Percentiles rank a stretch among this genome's conserved stretches.
Evolutionary conservation across 306 rosid genomes (phyloP).

Genomic region (Neltuma alba): DNA sequence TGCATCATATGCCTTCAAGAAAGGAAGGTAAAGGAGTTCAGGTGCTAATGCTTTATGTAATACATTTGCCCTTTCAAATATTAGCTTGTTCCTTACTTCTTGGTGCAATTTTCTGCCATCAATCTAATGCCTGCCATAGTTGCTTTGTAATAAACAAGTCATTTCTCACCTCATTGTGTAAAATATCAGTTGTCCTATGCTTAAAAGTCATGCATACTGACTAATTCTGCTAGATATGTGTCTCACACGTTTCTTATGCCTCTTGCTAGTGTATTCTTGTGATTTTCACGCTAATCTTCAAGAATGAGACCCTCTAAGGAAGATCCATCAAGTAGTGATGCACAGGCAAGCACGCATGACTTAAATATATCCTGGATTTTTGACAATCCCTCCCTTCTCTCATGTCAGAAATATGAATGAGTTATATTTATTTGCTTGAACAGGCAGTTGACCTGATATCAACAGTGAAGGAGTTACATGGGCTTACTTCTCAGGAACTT

Average conservation of each 20-base stretch:
- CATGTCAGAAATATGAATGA: slow-evolving; percentile 29
- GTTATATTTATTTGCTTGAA: slow-evolving; percentile 40
- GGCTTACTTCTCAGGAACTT: slow-evolving; percentile 66
- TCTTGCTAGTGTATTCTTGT: slow-evolving; percentile 31
- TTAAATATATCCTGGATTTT: slow-evolving; percentile 17
- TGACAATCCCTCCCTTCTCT: slow-evolving; percentile 23
- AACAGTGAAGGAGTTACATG: slow-evolving; percentile 75
- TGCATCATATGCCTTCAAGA: slow-evolving; percentile 16
- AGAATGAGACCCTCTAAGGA: slow-evolving; percentile 70
- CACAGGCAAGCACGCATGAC: slow-evolving; percentile 59
- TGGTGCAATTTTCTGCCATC: slow-evolving; percentile 28
- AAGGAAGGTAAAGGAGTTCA: slow-evolving; percentile 29
- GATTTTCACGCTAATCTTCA: slow-evolving; percentile 36
- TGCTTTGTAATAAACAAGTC: slow-evolving; percentile 19
- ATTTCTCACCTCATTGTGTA: slow-evolving; percentile 19
- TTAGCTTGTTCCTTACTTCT: slow-evolving; percentile 16
- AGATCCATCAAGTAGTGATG: slow-evolving; percentile 54
- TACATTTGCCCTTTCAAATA: slow-evolving; percentile 8
- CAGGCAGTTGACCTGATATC: slow-evolving; percentile 70
- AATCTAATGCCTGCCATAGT: slow-evolving; percentile 4
- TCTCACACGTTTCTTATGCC: slow-evolving; percentile 27
- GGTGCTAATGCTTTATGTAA: neutral
- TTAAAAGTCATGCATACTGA: slow-evolving; percentile 4
- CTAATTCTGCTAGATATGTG: slow-evolving; percentile 28
- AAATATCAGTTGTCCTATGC: slow-evolving; percentile 20